Base-by-base conservation (phyloP, 176 grass and related monocot genomes). In the Eremochloa ophiuroides region DNA sequence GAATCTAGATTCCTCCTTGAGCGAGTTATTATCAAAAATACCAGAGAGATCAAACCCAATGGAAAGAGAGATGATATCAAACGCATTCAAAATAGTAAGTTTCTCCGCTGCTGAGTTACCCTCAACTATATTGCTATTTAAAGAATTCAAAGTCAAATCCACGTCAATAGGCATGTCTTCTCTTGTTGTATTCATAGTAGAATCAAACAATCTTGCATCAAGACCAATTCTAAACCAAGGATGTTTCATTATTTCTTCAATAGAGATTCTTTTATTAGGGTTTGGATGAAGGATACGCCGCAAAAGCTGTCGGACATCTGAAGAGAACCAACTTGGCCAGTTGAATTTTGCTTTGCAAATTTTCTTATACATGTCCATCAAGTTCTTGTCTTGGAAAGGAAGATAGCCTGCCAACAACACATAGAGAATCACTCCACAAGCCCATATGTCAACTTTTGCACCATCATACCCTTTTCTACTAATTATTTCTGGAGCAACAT, bases 1-100 rank as follows among this genome's bases (percentile, higher is more conserved):
- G 23, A 98, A 98, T 56, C 90, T 87, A 9, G 85, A 75, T 68
- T 95, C 87, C 62, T 67, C 80, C 22, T 60, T 91, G 9, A 70
- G 71, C 34, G 80, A n/a, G 0, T 80, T 79, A 3, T 91, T 79
- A 30, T 89, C 92, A 75, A 98, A 98, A 73, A 98, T 81, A 26
- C 86, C 90, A 16, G 95, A 98, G 86, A 98, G 87, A 85, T 98
- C 90, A 59, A 98, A 91, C 60, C 95, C 95, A 7, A 71, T 86
- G 4, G 95, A 95, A 78, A 98, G 90, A 81, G 95, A 93, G 69
- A 98, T 98, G 44, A 98, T 93, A 68, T 98, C 90, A 43, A 98
- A 98, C 44, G 95, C 95, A 89, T 95, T 98, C 75, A 98, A 79
- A 41, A 88, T 88, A 27, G 66, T 75, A 47, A 98, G 26, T 62